Percentiles rank a stretch among this genome's conserved stretches.
Evolutionary conservation across 2,329 filamentous ascomycete species (phyloP).

Genomic region (Diaporthe citriasiana): DNA sequence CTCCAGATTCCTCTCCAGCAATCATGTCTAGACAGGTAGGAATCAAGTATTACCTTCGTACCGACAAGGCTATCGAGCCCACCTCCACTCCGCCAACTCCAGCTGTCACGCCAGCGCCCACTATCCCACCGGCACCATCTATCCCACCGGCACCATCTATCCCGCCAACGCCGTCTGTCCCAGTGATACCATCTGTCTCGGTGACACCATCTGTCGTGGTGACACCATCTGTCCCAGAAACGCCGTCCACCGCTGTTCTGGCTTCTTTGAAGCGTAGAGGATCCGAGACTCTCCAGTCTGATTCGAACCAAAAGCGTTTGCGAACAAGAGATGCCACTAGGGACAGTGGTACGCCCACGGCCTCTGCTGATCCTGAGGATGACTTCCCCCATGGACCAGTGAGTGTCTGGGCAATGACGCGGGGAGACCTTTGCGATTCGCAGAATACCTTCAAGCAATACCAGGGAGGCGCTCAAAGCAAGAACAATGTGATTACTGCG

Average conservation of each 20-base stretch:
- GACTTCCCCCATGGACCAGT: conserved; percentile 49
- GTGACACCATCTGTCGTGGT: neutral
- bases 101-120: neutral
- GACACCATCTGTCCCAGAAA: neutral
- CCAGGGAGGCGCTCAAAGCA: conserved; percentile 71
- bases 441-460: conserved; percentile 73
- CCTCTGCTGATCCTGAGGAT: neutral
- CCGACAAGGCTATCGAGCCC: neutral
- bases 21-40: conserved; percentile 2
- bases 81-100: neutral
- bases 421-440: conserved; percentile 74
- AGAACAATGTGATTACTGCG: conserved; percentile 63
- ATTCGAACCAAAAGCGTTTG: neutral
- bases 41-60: conserved; percentile 4
- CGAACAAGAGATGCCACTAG: neutral
- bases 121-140: neutral
- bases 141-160: neutral
- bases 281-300: neutral
- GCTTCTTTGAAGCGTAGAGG: neutral
- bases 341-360: neutral
- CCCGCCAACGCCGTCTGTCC: neutral
- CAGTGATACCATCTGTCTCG: neutral
- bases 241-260: neutral
- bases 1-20: neutral
- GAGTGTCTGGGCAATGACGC: conserved; percentile 68